Conservation (phyloP, 2,329 filamentous ascomycete species). For the Didymella sp. region DNA sequence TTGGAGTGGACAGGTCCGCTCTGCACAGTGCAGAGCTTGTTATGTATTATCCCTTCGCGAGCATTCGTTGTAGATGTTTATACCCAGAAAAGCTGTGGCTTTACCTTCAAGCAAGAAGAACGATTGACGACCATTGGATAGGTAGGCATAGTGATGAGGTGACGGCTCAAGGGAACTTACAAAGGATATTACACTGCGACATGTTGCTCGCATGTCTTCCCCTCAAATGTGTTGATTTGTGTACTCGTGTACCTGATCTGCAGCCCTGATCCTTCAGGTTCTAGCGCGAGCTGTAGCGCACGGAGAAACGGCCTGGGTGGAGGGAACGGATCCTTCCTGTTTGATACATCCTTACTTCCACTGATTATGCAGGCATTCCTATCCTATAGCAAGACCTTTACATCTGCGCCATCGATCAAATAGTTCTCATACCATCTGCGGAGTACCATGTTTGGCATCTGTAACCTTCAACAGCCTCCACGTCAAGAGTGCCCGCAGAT, state of each 20-base stretch:
- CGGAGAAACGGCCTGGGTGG: conserved; percentile 8
- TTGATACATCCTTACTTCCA: not conserved
- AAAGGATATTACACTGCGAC: conserved; percentile 9
- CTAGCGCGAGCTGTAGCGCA: conserved; percentile 12
- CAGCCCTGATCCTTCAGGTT: not conserved
- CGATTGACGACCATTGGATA: conserved; percentile 16
- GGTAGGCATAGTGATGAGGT: not conserved
- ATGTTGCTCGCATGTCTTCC: conserved; percentile 8
- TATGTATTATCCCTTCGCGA: conserved; percentile 17
- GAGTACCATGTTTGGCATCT: conserved; percentile 1
- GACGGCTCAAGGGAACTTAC: conserved; percentile 11
- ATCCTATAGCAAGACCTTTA: not conserved
- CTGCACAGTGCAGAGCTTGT: conserved; percentile 5
- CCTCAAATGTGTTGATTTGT: not conserved
- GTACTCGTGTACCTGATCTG: conserved; percentile 16
- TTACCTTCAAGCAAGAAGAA: conserved; percentile 11
- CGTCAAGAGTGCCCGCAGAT: conserved; percentile 6
- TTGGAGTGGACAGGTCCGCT: conserved; percentile 3
- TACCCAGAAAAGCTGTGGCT: conserved; percentile 18
- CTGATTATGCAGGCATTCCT: not conserved
- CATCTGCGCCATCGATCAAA: not conserved
- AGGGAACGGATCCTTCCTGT: not conserved
- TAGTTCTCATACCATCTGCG: not conserved
- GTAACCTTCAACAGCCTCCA: not conserved
- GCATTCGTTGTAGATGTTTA: conserved; percentile 21